Percentiles rank a stretch among this genome's conserved stretches.
phyloP scores from a whole-genome alignment of 129 eudicot genomes.

The Flaveria brownii region DNA sequence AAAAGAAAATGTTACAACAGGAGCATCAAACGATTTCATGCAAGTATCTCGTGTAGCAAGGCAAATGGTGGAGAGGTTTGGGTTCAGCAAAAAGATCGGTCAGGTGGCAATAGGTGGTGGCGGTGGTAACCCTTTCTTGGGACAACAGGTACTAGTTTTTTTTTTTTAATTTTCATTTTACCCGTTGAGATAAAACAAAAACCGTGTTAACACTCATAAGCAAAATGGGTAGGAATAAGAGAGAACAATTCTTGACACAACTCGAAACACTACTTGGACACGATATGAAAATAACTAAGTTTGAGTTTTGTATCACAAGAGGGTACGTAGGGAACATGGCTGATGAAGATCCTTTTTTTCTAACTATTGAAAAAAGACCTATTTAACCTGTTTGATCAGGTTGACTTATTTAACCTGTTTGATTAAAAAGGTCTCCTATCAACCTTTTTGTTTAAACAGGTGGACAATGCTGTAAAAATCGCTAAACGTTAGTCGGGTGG shows the following conservation, averaged over 20 bases:
- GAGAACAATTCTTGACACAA: too few relatives aligned
- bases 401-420: not conserved
- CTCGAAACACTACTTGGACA: not conserved
- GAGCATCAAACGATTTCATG: slow-evolving; percentile 96
- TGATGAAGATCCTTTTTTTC: too few relatives aligned
- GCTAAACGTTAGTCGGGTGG: too few relatives aligned
- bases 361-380: too few relatives aligned
- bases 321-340: too few relatives aligned
- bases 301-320: not conserved
- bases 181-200: not conserved
- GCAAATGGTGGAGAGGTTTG: slow-evolving; percentile 97
- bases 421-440: too few relatives aligned
- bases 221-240: not conserved
- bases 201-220: not conserved
- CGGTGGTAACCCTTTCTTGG: slow-evolving; percentile 94
- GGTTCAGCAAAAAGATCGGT: slow-evolving; percentile 96
- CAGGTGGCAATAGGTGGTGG: slow-evolving; percentile 91
- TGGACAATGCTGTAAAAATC: too few relatives aligned
- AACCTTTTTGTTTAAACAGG: not conserved
- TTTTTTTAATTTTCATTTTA: not conserved
- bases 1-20: slow-evolving; percentile 82
- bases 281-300: not conserved
- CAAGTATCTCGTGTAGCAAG: slow-evolving; percentile 98
- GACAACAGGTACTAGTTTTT: slow-evolving; percentile 61
- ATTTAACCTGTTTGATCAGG: not conserved